phyloP scores from a whole-genome alignment of 352 stramenopile genomes.

The Pythium scleroteichum region DNA sequence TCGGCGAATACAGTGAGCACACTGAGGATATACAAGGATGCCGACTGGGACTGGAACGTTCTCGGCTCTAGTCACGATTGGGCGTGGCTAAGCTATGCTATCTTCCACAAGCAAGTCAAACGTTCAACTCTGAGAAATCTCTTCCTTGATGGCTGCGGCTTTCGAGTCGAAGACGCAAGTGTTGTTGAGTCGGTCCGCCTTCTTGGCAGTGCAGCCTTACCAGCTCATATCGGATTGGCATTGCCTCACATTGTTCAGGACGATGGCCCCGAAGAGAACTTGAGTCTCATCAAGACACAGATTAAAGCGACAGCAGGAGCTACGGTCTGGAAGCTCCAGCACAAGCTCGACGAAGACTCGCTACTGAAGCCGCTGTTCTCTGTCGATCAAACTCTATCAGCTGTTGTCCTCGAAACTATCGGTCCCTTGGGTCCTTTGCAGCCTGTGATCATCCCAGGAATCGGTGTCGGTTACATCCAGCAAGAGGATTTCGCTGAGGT shows the following conservation, averaged over 20 bases:
- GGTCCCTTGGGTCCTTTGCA: neutral
- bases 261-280: too few species aligned
- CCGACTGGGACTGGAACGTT: neutral
- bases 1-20: neutral
- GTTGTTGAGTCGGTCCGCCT: neutral
- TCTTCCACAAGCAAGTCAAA: neutral
- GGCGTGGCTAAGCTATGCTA: constrained; percentile 6
- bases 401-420: neutral
- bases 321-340: neutral
- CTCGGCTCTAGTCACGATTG: neutral
- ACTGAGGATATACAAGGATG: neutral
- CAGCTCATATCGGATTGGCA: neutral
- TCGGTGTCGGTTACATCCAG: neutral
- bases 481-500: neutral
- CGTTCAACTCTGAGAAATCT: neutral
- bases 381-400: neutral
- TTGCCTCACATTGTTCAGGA: too few species aligned
- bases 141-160: neutral
- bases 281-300: too few species aligned
- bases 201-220: neutral
- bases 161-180: neutral
- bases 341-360: neutral
- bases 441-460: neutral
- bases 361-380: neutral
- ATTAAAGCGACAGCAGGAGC: neutral